A percentile compares a stretch with the other conserved stretches of the same genome.
phyloP scores from a whole-genome alignment of 2,329 filamentous ascomycete species.

The Penicillium hordei region DNA sequence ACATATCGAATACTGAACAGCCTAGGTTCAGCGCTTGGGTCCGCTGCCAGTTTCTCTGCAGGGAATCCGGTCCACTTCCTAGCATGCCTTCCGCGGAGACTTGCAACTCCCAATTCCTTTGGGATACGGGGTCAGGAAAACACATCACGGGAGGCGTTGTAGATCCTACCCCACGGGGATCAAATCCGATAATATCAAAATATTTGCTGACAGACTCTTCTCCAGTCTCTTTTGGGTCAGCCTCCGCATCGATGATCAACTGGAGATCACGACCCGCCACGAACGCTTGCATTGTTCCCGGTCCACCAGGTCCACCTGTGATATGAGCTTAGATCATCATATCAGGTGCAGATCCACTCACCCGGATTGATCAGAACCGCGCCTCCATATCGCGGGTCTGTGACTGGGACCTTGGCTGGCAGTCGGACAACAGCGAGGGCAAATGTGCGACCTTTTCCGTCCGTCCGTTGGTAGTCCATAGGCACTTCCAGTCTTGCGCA shows the following conservation, averaged over 20 bases:
- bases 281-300: constrained; percentile 40
- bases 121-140: constrained; percentile 35
- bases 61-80: constrained; percentile 30
- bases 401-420: constrained; percentile 44
- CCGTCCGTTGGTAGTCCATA: constrained; percentile 46
- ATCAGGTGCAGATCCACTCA: constrained; percentile 15
- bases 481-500: constrained; percentile 53
- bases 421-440: constrained; percentile 49
- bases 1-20: constrained; percentile 31
- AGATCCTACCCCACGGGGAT: constrained; percentile 46
- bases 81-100: constrained; percentile 38
- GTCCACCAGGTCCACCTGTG: constrained; percentile 46
- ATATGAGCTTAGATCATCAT: constrained; percentile 1
- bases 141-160: constrained; percentile 44
- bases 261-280: constrained; percentile 37
- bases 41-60: constrained; percentile 37
- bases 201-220: constrained; percentile 21
- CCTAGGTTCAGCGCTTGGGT: constrained; percentile 32
- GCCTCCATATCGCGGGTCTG: constrained; percentile 48
- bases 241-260: constrained; percentile 39
- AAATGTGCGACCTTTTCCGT: constrained; percentile 36
- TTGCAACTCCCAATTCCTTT: constrained; percentile 37
- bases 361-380: constrained; percentile 51
- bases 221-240: constrained; percentile 15
- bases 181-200: constrained; percentile 48